Conservation (phyloP, 495 filamentous ascomycete genomes). For the Neurospora sp. region DNA sequence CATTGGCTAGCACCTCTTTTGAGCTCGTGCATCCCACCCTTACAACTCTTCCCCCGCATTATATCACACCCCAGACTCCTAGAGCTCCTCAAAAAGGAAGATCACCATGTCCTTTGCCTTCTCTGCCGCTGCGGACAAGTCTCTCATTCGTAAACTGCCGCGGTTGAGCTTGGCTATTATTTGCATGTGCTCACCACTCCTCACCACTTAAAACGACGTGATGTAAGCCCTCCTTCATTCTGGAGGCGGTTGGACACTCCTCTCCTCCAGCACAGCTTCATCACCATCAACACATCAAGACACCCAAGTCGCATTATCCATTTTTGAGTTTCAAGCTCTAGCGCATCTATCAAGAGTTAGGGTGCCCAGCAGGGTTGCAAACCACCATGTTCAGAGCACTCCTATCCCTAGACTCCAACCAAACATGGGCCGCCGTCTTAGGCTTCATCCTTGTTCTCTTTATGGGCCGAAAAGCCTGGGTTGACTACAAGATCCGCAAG, state of each 20-base stretch:
- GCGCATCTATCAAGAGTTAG: background rate
- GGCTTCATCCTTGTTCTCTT: constrained; percentile 6
- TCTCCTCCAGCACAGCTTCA: background rate
- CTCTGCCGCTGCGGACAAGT: background rate
- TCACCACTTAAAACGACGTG: background rate
- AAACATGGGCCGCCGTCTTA: constrained; percentile 4
- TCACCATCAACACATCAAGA: background rate
- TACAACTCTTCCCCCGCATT: background rate
- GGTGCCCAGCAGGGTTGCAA: background rate
- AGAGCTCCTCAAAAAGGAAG: background rate
- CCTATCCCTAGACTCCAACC: background rate
- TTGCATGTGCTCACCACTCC: background rate
- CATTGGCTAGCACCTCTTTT: background rate
- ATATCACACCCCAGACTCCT: background rate
- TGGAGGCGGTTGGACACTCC: background rate
- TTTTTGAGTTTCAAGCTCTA: background rate
- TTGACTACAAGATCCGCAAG: constrained; percentile 14
- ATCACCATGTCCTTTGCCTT: background rate
- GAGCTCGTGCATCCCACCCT: background rate
- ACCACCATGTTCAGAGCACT: constrained; percentile 4
- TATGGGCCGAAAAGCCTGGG: background rate
- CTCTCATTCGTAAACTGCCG: background rate
- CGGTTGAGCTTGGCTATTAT: background rate
- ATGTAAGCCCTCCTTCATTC: background rate
- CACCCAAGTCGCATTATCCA: background rate